Evolutionary conservation across 2,329 filamentous ascomycete genomes (phyloP).

Genomic region (Capronia epimyces): DNA sequence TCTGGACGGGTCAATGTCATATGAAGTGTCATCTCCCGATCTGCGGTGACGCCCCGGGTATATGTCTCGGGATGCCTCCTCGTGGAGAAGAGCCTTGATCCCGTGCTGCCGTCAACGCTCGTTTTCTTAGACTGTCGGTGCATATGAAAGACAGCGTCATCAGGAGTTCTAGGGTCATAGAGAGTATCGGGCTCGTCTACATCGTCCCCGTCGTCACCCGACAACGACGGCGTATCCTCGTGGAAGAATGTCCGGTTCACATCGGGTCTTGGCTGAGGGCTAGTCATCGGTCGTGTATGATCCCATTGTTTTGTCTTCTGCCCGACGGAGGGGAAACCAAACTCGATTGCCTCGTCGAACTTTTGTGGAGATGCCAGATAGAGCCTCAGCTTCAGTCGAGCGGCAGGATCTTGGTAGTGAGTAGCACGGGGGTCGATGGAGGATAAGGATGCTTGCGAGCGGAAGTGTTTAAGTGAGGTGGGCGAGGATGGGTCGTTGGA

Average conservation of each 20-base stretch:
- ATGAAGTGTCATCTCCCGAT: slow-evolving; percentile 87
- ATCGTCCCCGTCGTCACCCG: slow-evolving; percentile 35
- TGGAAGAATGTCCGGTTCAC: slow-evolving; percentile 49
- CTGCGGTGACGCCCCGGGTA: slow-evolving; percentile 51
- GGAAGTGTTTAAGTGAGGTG: slow-evolving; percentile 31
- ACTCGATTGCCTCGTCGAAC: slow-evolving; percentile 91
- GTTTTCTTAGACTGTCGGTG: slow-evolving; percentile 15
- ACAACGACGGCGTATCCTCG: slow-evolving; percentile 43
- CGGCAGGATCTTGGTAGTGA: slow-evolving; percentile 86
- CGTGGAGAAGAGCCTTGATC: slow-evolving; percentile 15
- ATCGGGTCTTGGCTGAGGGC: slow-evolving; percentile 42
- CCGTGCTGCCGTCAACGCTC: slow-evolving; percentile 15
- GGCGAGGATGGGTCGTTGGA: slow-evolving; percentile 29
- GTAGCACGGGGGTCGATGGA: slow-evolving; percentile 66
- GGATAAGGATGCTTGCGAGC: slow-evolving; percentile 39
- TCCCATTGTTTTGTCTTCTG: slow-evolving; percentile 22
- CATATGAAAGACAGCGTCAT: slow-evolving; percentile 27
- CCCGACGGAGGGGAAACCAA: slow-evolving; percentile 66
- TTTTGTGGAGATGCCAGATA: slow-evolving; percentile 87
- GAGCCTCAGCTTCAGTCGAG: slow-evolving; percentile 74
- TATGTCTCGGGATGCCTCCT: slow-evolving; percentile 35
- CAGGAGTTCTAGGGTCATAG: slow-evolving; percentile 28
- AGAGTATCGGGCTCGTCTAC: slow-evolving; percentile 24
- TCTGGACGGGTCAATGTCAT: slow-evolving; percentile 93
- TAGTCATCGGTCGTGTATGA: slow-evolving; percentile 24